These are phyloP conservation scores for Nepenthes mirabilis DNA, from an alignment of 148 eudicot genomes.

Conservation along the genomic window DNA sequence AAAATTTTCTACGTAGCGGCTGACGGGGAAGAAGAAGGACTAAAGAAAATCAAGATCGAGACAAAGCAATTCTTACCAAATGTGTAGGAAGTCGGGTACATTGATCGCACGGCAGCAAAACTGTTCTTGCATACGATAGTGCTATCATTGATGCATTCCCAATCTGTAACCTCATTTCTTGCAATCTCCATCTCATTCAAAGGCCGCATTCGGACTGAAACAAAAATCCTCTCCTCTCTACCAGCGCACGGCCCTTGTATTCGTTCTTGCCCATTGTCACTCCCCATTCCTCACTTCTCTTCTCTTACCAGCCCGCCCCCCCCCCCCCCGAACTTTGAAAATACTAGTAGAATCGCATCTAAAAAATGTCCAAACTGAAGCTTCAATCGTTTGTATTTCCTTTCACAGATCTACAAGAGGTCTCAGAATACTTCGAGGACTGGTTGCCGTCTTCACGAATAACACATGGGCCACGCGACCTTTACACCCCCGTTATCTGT, in stretches of 20 bases:
- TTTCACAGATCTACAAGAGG: neutral
- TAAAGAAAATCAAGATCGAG: neutral
- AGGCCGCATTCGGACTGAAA: slow-evolving; percentile 87
- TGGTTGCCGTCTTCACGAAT: slow-evolving; percentile 11
- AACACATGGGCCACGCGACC: slow-evolving; percentile 26
- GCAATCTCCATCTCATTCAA: slow-evolving; percentile 67
- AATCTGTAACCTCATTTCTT: slow-evolving; percentile 64
- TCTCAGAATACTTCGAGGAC: too few relatives aligned
- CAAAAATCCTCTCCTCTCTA: slow-evolving; percentile 55
- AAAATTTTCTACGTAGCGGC: too few relatives aligned
- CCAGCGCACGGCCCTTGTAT: too few relatives aligned
- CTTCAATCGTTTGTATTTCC: neutral
- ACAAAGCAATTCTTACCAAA: slow-evolving; percentile 53
- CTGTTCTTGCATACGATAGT: slow-evolving; percentile 59
- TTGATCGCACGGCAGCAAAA: slow-evolving; percentile 50
- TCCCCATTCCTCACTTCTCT: slow-evolving; percentile 19
- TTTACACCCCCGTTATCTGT: slow-evolving; percentile 16
- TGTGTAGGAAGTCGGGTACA: slow-evolving; percentile 73
- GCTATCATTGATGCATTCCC: slow-evolving; percentile 68
- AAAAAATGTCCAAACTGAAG: too few relatives aligned
- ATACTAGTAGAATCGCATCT: too few relatives aligned
- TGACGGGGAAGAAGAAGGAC: neutral
- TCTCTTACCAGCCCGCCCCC: too few relatives aligned
- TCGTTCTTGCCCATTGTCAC: neutral
- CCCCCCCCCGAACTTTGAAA: too few relatives aligned